Evolutionary conservation across 371 early-diverging fungal species (phyloP), one percentile per base, ranked within the genome.

Genomic region (Actinomortierella ambigua): DNA sequence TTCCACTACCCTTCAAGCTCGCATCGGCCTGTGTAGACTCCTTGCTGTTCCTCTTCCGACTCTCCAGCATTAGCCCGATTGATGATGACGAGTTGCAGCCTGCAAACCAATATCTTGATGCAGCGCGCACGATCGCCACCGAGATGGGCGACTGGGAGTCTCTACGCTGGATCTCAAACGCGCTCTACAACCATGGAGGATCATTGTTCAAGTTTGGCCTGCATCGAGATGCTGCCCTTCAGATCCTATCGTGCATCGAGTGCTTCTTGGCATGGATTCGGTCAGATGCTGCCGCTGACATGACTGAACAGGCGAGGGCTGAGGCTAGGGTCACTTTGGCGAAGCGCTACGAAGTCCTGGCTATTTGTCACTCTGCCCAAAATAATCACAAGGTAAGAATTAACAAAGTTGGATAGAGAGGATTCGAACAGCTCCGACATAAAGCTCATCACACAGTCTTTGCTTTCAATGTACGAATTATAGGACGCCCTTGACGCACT

Each of bases 161-260:
- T 15, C 57, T 75, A 1, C 64, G 55, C 4, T 75, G 75, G 75
- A 68, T 75, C 1, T 75, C 75, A n/a, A 75, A 75, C 34, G 75
- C 75, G 1, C 51, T 75, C 14, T 75, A 64, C 55, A 75, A 67
- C 55, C 50, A 48, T 18, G 68, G 75, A 1, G 68, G 68, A 1
- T 40, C 51, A 0, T 61, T 75, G 3, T 68, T 61, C 60, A 67
- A 68, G 27, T 2, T 55, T 1, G 56, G 61, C 11, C 63, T 49
- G 28, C 54, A 56, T 8, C 24, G 23, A 24, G 64, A 67, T 28
- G 75, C 75, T 0, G 52, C 64, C 23, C 29, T 43, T 6, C 75
- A 68, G 17, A 48, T 75, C 1, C 48, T 60, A 18, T 20, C 24
- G 8, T 59, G 68, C 15, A 55, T 68, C 20, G 47, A 53, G 3